Evolutionary conservation across 306 rosid genomes (phyloP).

Genomic region (Dryas alaskensis): DNA sequence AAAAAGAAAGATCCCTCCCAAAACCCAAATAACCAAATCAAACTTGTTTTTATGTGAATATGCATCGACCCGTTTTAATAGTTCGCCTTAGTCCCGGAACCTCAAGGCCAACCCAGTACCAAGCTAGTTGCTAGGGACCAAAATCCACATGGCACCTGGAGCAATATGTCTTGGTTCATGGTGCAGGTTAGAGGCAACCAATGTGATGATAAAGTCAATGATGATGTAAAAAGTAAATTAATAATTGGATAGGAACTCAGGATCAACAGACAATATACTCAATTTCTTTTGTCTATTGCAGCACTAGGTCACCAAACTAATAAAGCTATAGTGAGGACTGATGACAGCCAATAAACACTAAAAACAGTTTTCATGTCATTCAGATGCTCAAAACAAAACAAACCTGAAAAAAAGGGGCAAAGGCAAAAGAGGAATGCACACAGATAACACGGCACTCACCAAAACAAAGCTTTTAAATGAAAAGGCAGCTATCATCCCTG

Average conservation of each 20-base stretch:
- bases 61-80: too few species aligned
- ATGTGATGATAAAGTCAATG: neutral
- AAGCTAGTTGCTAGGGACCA: neutral
- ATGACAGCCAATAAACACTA: constrained; percentile 9
- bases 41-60: too few species aligned
- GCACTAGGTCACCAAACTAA: neutral
- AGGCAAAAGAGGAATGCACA: constrained; percentile 3
- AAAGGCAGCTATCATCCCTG: constrained; percentile 7
- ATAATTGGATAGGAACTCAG: neutral
- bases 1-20: too few species aligned
- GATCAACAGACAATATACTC: neutral
- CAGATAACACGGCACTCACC: constrained; percentile 21
- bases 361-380: constrained; percentile 16
- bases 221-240: neutral
- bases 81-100: too few species aligned
- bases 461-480: constrained; percentile 8
- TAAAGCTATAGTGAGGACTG: neutral
- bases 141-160: neutral
- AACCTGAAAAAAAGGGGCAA: neutral
- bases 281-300: neutral
- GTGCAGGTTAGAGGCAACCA: too few species aligned
- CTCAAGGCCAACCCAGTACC: too few species aligned
- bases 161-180: too few species aligned
- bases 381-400: constrained; percentile 13
- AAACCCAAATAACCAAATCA: too few species aligned